Evolutionary conservation across 192 early-diverging fungal genomes (phyloP), one percentile per base, ranked within the genome.

Genomic region (Umbelopsis sp.): DNA sequence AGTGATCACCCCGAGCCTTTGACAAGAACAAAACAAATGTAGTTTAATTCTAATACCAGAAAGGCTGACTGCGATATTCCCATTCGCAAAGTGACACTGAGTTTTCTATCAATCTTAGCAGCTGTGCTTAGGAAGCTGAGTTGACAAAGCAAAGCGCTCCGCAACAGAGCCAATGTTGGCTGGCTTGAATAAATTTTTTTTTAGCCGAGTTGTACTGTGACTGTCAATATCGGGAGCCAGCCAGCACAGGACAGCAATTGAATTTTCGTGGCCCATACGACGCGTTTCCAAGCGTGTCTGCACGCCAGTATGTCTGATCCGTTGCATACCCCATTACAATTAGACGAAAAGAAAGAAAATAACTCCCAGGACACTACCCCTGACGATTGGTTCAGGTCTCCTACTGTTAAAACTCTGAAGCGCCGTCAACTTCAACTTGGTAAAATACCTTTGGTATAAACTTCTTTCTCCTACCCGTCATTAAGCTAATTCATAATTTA

Each of bases 341-440:
- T 6, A 36, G 31, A 62, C n/a, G 31, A 62, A 10, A 53, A 26
- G 1, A 53, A 22, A 11, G 56, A 62, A 7, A 34, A 31, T 34
- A 14, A 11, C 29, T 62, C 56, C 6, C 25, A 20, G 14, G 56
- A 62, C 0, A 22, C 3, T 0, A 62, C 56, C 1, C 56, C 56
- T 12, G 56, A 62, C 14, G 56, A 29, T 16, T 62, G 56, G 56
- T 36, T 36, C 17, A 29, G 31, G 17, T 62, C 56, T 20, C 56
- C 56, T 2, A 62, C 56, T 4, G 56, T 62, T 14, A 36, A 62
- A 62, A 62, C 56, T 26, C n/a, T 62, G 29, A 62, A 34, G n/a
- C 56, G 56, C 17, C 56, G 56, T 20, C 56, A 62, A 17, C 26
- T 62, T 17, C 26, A 29, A 20, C 31, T n/a, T 29, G 56, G 56